Base-by-base conservation (phyloP, 2,329 filamentous ascomycete genomes). In the Trichoderma koningii region DNA sequence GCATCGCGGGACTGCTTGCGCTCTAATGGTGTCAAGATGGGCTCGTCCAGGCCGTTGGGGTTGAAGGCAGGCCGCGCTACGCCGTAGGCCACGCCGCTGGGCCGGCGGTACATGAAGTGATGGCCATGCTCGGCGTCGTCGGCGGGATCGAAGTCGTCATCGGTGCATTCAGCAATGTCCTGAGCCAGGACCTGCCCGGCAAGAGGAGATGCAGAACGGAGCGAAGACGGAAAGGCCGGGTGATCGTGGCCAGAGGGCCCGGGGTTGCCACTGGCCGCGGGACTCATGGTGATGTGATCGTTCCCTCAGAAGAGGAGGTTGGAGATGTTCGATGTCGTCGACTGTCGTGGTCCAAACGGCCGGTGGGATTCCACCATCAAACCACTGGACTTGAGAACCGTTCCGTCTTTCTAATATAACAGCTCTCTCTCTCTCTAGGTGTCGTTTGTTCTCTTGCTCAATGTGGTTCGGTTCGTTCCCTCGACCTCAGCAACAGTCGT, bases 11-110 rank as follows among this genome's bases (percentile, higher is more conserved):
- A 85, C 70, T 83, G 81, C 70, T 83, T 82, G 68, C 80, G 79
- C 72, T 89, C 87, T 7, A 80, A 73, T 55, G 80, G 79, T 15
- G 84, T 87, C 64, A 88, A 75, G 55, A 78, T 73, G 3, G 81
- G 77, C 55, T 83, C 81, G 19, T 80, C 79, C 15, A 78, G 66
- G 10, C 73, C 74, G 55, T 82, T 80, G 5, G 87, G 86, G 28
- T 91, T 84, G 66, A 96, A 82, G 5, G 89, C 85, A 3, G 89
- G 88, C 62, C 92, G 83, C 1, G 87, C 84, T 26, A 89, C 88
- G 14, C 89, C 90, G 66, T 86, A 91, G 34, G 89, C 88, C 50
- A 95, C 88, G 73, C 89, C 90, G 69, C 87, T 90, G 1, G 92
- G 91, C 52, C 92, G 85, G 63, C 90, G 87, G 78, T 95, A 97